Base-by-base conservation (phyloP, 148 eudicot genomes). In the Spergularia bocconei region DNA sequence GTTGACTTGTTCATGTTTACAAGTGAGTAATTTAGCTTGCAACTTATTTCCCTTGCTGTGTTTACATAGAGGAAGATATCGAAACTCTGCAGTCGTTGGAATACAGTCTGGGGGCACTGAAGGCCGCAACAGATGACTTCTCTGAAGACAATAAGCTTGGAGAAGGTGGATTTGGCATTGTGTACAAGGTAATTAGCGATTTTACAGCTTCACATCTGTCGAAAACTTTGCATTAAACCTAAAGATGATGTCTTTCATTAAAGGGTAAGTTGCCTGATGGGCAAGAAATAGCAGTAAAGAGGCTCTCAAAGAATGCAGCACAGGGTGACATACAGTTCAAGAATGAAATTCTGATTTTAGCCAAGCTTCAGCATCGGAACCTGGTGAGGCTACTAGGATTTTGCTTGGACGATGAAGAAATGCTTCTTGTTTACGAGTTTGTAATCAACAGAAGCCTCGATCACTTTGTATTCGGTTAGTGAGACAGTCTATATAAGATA, bases 111-210 rank as follows among this genome's bases (percentile, higher is more conserved):
- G 78, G 64, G 58, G 65, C n/a, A 6, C 25, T 79, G 11, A 80
- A 80, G 66, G 69, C 16, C 4, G 90, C 92, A 17, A 89, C 92
- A 44, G 21, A 77, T 20, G 63, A 85, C 56, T 89, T 89, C 68
- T 80, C 86, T 0, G 82, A 82, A 39, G 74, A 71, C 4, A 84
- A 86, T 60, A 82, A 76, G 82, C 78, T 88, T 13, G 92, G 92
- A 8, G 76, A 83, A 73, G 92, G 90, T 53, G 90, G 92, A 74
- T 89, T 89, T 65, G 90, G 92, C 15, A 65, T 75, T 13, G 92
- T 88, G 41, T 91, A 84, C 64, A 86, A 82, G 86, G 90, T 89
- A 81, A 56, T 0, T 6, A 11, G 0, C 41, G 15, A 15, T 13
- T 13, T 67, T 7, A 44, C n/a, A 54, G 33, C 21, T 44, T 70